Evolutionary conservation across 2,329 filamentous ascomycete species (phyloP).

Genomic region (Botrytis squamosa): DNA sequence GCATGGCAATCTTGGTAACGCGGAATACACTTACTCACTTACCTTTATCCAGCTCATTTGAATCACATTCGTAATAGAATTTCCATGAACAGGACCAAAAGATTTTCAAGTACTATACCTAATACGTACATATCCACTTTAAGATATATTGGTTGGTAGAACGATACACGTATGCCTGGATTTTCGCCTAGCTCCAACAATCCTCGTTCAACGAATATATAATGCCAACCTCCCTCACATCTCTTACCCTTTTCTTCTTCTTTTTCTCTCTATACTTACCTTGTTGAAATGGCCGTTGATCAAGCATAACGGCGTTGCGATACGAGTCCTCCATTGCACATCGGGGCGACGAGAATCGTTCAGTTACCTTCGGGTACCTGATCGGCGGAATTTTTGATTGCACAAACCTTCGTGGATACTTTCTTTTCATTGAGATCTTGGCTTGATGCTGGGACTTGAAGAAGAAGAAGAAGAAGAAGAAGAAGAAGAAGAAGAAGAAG

Average conservation of each 20-base stretch:
- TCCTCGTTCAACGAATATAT: neutral
- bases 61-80: conserved; percentile 9
- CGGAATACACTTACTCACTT: neutral
- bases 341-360: conserved; percentile 48
- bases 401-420: conserved; percentile 24
- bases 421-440: conserved; percentile 42
- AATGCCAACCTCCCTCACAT: conserved; percentile 2
- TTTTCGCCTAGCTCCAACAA: neutral
- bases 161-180: neutral
- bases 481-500: conserved; percentile 39
- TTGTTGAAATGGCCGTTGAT: conserved; percentile 36
- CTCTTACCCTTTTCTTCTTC: conserved; percentile 22
- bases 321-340: conserved; percentile 57
- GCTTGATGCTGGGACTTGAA: conserved; percentile 39
- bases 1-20: neutral
- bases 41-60: neutral
- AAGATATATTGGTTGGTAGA: neutral
- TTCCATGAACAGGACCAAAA: neutral
- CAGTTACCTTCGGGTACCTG: conserved; percentile 40
- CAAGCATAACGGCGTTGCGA: conserved; percentile 35
- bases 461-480: conserved; percentile 43
- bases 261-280: conserved; percentile 42
- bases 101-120: neutral
- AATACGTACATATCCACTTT: neutral
- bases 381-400: conserved; percentile 42